phyloP scores from a whole-genome alignment of 2,329 filamentous ascomycete species.

The Mariannaea elegans region DNA sequence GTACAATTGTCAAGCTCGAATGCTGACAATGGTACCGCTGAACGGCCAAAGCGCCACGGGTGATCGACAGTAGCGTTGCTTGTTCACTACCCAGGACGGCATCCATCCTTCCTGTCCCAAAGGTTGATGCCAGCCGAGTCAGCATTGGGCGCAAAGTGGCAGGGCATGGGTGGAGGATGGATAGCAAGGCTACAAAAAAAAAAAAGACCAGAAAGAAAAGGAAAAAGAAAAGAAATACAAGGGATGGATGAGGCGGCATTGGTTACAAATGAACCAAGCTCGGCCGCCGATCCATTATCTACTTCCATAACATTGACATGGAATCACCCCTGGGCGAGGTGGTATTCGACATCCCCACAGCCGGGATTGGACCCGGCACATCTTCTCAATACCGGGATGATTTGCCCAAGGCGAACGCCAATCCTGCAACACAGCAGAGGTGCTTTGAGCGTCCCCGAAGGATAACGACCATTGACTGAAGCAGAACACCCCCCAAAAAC shows the following conservation, averaged over 20 bases:
- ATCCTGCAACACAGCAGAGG: slow-evolving; percentile 8
- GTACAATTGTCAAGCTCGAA: background rate
- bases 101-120: background rate
- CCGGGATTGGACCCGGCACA: slow-evolving; percentile 12
- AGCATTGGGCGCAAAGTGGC: slow-evolving; percentile 18
- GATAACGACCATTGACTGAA: slow-evolving; percentile 1
- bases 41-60: slow-evolving; percentile 34
- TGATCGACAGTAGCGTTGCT: slow-evolving; percentile 41
- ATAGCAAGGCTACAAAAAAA: slow-evolving; percentile 3
- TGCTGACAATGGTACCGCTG: slow-evolving; percentile 9
- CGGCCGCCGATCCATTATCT: background rate
- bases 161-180: slow-evolving; percentile 10
- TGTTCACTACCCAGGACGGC: slow-evolving; percentile 8
- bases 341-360: slow-evolving; percentile 14
- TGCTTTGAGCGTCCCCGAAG: background rate
- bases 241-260: slow-evolving; percentile 9
- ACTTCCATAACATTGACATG: background rate
- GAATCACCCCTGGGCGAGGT: background rate
- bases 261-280: background rate
- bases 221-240: background rate
- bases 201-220: slow-evolving; percentile 1
- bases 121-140: slow-evolving; percentile 8
- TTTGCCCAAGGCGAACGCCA: slow-evolving; percentile 6
- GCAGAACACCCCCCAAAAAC: background rate
- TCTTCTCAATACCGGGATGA: slow-evolving; percentile 6